Base-by-base conservation (phyloP, 2,329 filamentous ascomycete genomes). In the Dactylella cylindrospora region DNA sequence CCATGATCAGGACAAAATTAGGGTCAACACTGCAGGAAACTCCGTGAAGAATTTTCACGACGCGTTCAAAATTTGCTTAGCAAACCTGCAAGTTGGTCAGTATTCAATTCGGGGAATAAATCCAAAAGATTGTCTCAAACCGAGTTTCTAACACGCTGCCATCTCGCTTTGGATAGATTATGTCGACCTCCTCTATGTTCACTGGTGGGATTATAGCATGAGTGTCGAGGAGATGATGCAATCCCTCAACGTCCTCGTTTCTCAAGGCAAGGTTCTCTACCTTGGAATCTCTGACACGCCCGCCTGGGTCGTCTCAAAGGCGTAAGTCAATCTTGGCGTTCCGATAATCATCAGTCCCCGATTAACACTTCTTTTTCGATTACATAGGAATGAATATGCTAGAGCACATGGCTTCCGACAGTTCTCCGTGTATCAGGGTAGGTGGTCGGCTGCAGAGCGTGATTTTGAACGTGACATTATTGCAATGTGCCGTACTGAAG, bases 381-480 rank as follows among this genome's bases (percentile, higher is more conserved):
- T 15, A 19, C n/a, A 32, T 32, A 64, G 59, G 12, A 85, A 85
- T 49, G 78, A 83, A 69, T 84, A 89, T 69, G 87, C 86, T 5
- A 79, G 83, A 33, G 78, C 81, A 65, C 80, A 88, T 65, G 84
- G 83, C n/a, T 76, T 88, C 22, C 80, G 82, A 1, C 83, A 79
- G 31, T 90, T 90, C 73, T 79, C 76, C 28, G 79, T 87, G 23
- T 87, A 86, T 71, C 83, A 85, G 71, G 84, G 84, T 7, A 74
- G 73, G 8, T 88, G 83, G 82, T 80, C 74, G 17, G 76, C 78
- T 13, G 76, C 74, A 1, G 76, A 80, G 40, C 79, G 85, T 19
- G 85, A 88, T 70, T 80, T 86, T 44, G 83, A 85, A 73, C 77
- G 82, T 19, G 83, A 85, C n/a, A 83, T 85, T 66, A 76, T 87